Base-by-base conservation (phyloP, 2,329 filamentous ascomycete genomes). In the Colletotrichum endophyticum region DNA sequence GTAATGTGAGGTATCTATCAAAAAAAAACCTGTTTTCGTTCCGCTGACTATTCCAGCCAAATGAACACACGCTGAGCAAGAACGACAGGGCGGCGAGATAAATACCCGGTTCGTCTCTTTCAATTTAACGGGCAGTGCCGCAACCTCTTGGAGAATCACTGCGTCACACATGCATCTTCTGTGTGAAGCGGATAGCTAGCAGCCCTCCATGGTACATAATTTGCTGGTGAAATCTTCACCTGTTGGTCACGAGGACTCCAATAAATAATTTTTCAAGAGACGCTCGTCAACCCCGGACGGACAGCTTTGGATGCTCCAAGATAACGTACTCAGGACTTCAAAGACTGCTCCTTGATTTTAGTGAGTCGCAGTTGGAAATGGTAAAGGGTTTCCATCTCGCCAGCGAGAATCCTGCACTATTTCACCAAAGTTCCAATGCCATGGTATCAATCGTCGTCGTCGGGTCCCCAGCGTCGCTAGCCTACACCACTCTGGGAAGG, bases 1-100 rank as follows among this genome's bases (percentile, higher is more conserved):
- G 1, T 49, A 1, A 19, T 3, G 8, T 44, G 16, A 44, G 16
- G 8, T 39, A 8, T 39, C 16, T 0, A 3, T 39, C 2, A 39
- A 0, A 19, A 8, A 0, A 2, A 8, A 2, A 9, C 16, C 1
- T 44, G 1, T 44, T 3, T n/a, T 11, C 0, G 19, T 5, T 44
- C 0, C 19, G 3, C 8, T 39, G 16, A 6, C 6, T 44, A 44
- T 44, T 44, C 19, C 19, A 11, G 5, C 2, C 1, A n/a, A n/a
- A 49, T 4, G 3, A 2, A 12, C 9, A 49, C 19, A 4, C 3
- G 5, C 19, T 2, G 6, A n/a, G 3, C 6, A n/a, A n/a, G 39
- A 19, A n/a, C 8, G 9, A 4, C 2, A 49, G 19, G 19, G 1
- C 5, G 39, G 39, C 9, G 19, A 44, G 19, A 6, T 2, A n/a